Conservation (phyloP, 1,284 basidiomycete species). For the Heterobasidion parviporum region DNA sequence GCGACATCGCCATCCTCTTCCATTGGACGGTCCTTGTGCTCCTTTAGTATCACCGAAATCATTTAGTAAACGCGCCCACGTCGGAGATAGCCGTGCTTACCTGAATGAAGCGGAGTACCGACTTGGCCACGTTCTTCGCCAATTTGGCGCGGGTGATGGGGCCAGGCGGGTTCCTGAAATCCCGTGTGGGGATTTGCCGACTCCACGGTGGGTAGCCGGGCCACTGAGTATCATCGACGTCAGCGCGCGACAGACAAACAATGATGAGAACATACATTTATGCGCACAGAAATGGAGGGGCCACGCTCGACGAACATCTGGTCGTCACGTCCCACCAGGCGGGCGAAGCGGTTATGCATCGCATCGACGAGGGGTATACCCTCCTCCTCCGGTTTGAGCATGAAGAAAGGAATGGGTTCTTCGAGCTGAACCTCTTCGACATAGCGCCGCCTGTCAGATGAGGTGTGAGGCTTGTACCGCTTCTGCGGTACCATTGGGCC, state of each 20-base stretch:
- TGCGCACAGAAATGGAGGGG: conserved; percentile 67
- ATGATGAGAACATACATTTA: conserved; percentile 40
- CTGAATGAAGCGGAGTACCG: conserved; percentile 28
- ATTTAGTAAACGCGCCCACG: too few relatives aligned
- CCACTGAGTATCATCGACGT: conserved; percentile 39
- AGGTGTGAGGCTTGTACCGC: conserved; percentile 66
- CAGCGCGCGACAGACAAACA: neutral
- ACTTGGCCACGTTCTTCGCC: conserved; percentile 61
- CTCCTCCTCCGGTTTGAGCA: conserved; percentile 37
- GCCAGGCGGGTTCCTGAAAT: conserved; percentile 65
- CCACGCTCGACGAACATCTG: conserved; percentile 59
- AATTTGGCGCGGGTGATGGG: conserved; percentile 61
- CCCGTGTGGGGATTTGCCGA: conserved; percentile 69
- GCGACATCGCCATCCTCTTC: conserved; percentile 49
- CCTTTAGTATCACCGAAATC: conserved; percentile 24
- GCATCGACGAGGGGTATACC: conserved; percentile 54
- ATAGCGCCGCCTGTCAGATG: conserved; percentile 64
- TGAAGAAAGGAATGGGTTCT: conserved; percentile 52
- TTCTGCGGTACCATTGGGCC: conserved; percentile 42
- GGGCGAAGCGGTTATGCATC: conserved; percentile 31
- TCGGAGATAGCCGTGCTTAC: conserved; percentile 15
- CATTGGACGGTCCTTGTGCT: conserved; percentile 36
- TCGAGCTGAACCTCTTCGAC: conserved; percentile 59
- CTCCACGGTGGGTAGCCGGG: conserved; percentile 70
- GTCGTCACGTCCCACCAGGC: conserved; percentile 44